A percentile compares a stretch with the other conserved stretches of the same genome.
Conservation (phyloP, 768 basidiomycete species). For the Suillus luteus region DNA sequence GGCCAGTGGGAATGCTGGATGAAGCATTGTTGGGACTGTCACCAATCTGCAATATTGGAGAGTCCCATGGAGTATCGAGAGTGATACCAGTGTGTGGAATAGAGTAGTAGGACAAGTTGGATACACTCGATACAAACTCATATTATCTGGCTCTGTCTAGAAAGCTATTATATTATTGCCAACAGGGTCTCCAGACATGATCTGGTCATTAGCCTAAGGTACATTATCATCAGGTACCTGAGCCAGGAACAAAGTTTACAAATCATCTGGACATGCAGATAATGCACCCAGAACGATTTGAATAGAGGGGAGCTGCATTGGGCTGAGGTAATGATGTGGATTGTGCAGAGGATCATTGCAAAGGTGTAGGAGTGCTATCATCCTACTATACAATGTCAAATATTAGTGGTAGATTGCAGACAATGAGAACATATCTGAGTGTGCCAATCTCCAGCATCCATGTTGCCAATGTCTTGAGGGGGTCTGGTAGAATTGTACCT, state of each 20-base stretch:
- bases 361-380: no score
- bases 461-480: not conserved
- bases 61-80: conserved; percentile 1
- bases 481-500: no score
- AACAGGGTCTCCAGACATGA: not conserved
- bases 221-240: not conserved
- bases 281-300: not conserved
- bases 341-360: no score
- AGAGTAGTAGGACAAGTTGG: not conserved
- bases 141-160: not conserved
- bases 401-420: not conserved
- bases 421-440: not conserved
- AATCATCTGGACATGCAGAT: conserved; percentile 7
- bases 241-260: conserved; percentile 12
- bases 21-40: not conserved
- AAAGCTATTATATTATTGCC: not conserved
- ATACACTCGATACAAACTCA: conserved; percentile 15
- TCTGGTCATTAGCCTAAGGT: not conserved
- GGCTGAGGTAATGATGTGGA: not conserved
- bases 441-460: not conserved
- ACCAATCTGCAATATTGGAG: not conserved
- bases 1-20: not conserved
- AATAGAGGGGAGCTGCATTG: not conserved
- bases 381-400: not conserved
- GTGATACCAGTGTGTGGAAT: not conserved